Conservation (phyloP, 1,139 yeast species). For the Debaryomycetaceae sp. region DNA sequence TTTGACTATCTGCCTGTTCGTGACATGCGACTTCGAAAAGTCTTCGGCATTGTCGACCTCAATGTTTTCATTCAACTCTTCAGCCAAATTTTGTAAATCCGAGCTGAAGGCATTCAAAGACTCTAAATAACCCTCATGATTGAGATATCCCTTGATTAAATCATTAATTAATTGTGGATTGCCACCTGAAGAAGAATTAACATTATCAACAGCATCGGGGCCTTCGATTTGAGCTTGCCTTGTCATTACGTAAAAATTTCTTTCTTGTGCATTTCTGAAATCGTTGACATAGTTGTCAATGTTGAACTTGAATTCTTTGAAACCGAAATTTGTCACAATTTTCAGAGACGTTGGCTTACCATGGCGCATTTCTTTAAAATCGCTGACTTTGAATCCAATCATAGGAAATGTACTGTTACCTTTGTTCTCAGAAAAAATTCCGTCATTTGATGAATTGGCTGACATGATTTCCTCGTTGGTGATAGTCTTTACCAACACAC, state of each 20-base stretch:
- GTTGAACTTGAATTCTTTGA: conserved; percentile 62
- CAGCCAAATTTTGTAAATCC: conserved; percentile 38
- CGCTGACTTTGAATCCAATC: conserved; percentile 38
- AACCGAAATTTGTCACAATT: conserved; percentile 73
- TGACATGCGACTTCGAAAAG: conserved; percentile 33
- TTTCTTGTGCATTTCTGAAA: conserved; percentile 28
- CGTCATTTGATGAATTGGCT: conserved; percentile 22
- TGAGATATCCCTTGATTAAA: conserved; percentile 65
- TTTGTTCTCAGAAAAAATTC: conserved; percentile 21
- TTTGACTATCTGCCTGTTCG: conserved; percentile 51
- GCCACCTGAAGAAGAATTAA: conserved; percentile 23
- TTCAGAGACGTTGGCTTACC: conserved; percentile 13
- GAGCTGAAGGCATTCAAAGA: conserved; percentile 59
- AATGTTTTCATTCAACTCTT: conserved; percentile 14
- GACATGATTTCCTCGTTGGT: conserved; percentile 28
- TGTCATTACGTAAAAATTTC: conserved; percentile 17
- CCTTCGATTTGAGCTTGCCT: conserved; percentile 9
- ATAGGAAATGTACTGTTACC: conserved; percentile 34
- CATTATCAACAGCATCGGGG: conserved; percentile 15
- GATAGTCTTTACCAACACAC: conserved; percentile 45
- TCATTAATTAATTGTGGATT: conserved; percentile 43
- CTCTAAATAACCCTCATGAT: conserved; percentile 69
- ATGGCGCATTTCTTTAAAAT: conserved; percentile 10
- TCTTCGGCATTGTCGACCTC: conserved; percentile 8
- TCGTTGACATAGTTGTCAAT: conserved; percentile 60